Conservation (phyloP, 306 rosid species). For the Prunus mume region DNA sequence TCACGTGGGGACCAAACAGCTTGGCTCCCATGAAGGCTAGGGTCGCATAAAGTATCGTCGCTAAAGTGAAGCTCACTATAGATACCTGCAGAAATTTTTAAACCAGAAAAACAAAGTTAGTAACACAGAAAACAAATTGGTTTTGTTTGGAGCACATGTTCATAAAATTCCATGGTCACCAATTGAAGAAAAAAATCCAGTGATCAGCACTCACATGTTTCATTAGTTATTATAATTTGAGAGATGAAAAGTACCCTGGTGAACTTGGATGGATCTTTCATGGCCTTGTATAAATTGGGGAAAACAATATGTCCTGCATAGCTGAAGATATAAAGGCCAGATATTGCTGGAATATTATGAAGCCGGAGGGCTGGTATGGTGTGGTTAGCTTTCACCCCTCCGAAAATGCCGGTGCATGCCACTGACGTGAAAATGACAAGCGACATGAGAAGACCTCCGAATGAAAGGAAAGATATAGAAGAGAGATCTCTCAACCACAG, state of each 20-base stretch:
- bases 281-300: constrained; percentile 63
- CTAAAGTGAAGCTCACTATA: constrained; percentile 63
- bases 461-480: constrained; percentile 62
- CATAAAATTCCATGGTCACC: not conserved
- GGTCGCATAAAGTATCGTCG: constrained; percentile 33
- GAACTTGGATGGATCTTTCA: constrained; percentile 85
- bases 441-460: constrained; percentile 63
- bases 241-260: constrained; percentile 48
- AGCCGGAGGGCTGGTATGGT: constrained; percentile 44
- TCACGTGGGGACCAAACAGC: constrained; percentile 52
- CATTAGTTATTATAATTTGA: not conserved
- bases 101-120: not conserved
- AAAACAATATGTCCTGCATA: constrained; percentile 73
- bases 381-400: constrained; percentile 39
- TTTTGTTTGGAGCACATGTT: too few relatives aligned
- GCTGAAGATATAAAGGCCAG: constrained; percentile 61
- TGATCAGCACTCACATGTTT: not conserved
- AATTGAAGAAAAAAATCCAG: not conserved
- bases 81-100: constrained; percentile 46
- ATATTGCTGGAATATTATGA: constrained; percentile 56
- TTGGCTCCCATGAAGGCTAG: constrained; percentile 71
- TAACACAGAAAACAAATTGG: too few relatives aligned
- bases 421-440: constrained; percentile 48
- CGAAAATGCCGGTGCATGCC: constrained; percentile 46
- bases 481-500: constrained; percentile 68